Base-by-base conservation (phyloP, 2,329 filamentous ascomycete species). In the Colletotrichum lentis region DNA sequence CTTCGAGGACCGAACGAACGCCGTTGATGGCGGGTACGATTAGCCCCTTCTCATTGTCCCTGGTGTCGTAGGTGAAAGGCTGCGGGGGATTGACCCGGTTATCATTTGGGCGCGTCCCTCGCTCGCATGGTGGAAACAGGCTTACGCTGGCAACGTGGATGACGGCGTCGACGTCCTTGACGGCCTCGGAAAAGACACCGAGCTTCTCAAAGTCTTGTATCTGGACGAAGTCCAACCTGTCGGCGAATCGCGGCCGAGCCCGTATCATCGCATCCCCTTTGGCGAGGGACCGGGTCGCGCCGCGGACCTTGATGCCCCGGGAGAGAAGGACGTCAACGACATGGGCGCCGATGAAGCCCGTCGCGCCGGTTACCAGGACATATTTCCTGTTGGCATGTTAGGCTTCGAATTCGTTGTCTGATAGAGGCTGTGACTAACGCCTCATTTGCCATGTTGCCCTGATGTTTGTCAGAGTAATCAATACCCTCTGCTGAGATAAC, bases 11-110 rank as follows among this genome's bases (percentile, higher is more conserved):
- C 0, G 80, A 77, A 4, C 74, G 76, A 2, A 83, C 80, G 2
- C 83, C 82, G 47, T 82, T 80, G 37, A 84, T 81, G 1, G 82
- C 82, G 0, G 83, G 83, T 4, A 77, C 63, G 3, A 85, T 76
- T 0, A 84, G 74, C 49, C 82, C 80, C 44, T 80, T 77, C 64
- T 83, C 81, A 62, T 82, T 83, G 69, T 83, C 73, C 18, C 73
- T 78, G 2, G 78, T 79, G 52, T 79, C 72, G 64, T 82, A 83
- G 2, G 77, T 81, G 62, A 82, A 80, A 1, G 81, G 81, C 80
- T 81, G 35, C 22, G n/a, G 10, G 46, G 14, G 46, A 31, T 11
- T 14, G 2, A 16, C 18, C 27, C 22, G 37, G n/a, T 12, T 22
- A 27, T 7, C 10, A 18, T n/a, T 56, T 0, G 37, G 12, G n/a